Percentiles rank a stretch among this genome's conserved stretches.
Conservation (phyloP, 2,329 filamentous ascomycete species). For the Neofusicoccum cordaticola region DNA sequence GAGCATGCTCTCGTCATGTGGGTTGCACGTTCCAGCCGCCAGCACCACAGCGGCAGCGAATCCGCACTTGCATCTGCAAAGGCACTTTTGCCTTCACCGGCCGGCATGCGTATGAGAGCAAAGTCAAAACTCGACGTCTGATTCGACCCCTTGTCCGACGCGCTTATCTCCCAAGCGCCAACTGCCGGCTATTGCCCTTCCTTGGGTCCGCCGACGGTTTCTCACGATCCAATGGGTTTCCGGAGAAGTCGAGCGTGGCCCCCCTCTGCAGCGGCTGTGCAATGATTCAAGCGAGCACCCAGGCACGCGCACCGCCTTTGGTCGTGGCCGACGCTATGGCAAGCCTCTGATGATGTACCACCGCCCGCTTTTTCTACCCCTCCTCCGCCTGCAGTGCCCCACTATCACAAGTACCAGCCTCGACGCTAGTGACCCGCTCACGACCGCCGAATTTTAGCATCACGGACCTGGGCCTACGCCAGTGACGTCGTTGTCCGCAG, state of each 20-base stretch:
- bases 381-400: constrained; percentile 11
- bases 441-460: background rate
- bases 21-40: background rate
- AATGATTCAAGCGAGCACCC: background rate
- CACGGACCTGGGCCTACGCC: background rate
- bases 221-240: background rate
- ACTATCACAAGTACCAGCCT: constrained; percentile 1
- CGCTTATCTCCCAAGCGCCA: constrained; percentile 1
- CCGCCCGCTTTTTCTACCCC: constrained; percentile 14
- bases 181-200: background rate
- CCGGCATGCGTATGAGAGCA: background rate
- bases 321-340: background rate
- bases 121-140: background rate
- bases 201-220: background rate
- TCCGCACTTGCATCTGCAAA: background rate
- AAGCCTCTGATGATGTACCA: constrained; percentile 7
- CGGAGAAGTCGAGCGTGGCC: background rate
- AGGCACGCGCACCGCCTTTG: background rate
- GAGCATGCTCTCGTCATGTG: background rate
- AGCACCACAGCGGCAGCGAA: background rate
- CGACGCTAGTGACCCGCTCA: background rate
- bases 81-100: background rate
- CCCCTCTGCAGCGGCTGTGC: constrained; percentile 4
- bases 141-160: background rate
- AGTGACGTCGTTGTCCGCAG: background rate